phyloP scores from a whole-genome alignment of 768 basidiomycete species.

The Boletus coccyginus region DNA sequence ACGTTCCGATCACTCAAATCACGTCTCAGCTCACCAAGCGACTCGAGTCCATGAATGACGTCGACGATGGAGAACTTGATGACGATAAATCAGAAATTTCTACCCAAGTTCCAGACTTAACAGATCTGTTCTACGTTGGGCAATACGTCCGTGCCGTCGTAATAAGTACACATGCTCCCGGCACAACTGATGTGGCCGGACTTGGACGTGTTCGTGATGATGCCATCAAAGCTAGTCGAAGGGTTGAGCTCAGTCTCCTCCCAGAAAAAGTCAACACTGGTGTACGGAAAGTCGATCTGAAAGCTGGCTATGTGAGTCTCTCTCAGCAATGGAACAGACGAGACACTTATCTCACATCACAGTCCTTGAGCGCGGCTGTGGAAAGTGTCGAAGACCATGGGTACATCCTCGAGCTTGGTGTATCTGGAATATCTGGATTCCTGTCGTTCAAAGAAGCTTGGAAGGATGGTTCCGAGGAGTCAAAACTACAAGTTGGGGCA shows the following conservation, averaged over 20 bases:
- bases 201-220: constrained; percentile 68
- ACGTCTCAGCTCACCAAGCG: constrained; percentile 72
- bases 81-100: constrained; percentile 40
- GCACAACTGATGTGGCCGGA: constrained; percentile 55
- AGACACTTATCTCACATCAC: constrained; percentile 5
- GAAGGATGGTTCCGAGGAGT: constrained; percentile 31
- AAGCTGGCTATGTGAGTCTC: constrained; percentile 66
- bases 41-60: constrained; percentile 62
- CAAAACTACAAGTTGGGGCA: constrained; percentile 57
- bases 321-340: neutral
- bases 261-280: constrained; percentile 85
- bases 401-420: constrained; percentile 83
- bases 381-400: constrained; percentile 93
- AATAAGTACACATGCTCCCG: constrained; percentile 62
- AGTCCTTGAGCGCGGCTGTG: constrained; percentile 77
- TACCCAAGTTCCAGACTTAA: constrained; percentile 60
- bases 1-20: constrained; percentile 92
- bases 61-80: constrained; percentile 43
- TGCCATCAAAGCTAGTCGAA: constrained; percentile 60
- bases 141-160: constrained; percentile 85
- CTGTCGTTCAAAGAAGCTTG: constrained; percentile 72
- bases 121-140: constrained; percentile 75
- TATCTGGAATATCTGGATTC: constrained; percentile 80
- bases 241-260: constrained; percentile 81
- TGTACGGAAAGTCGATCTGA: constrained; percentile 74